phyloP scores from a whole-genome alignment of 306 rosid species.

The Citrullus mucosospermus region DNA sequence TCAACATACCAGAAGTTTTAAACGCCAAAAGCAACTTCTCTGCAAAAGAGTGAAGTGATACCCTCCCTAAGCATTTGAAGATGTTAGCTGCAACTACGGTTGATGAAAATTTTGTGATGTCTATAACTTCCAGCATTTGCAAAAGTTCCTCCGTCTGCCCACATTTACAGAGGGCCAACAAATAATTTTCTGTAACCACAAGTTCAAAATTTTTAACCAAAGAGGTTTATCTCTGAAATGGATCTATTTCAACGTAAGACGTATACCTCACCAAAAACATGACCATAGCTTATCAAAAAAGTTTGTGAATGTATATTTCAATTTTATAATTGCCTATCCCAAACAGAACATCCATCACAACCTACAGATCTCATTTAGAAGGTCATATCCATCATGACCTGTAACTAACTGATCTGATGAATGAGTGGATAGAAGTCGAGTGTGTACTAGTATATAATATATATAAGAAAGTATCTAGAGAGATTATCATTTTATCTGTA shows the following conservation, averaged over 20 bases:
- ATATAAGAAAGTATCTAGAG: not conserved
- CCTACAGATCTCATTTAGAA: not conserved
- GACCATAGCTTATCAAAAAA: not conserved
- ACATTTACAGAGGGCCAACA: slow-evolving; percentile 75
- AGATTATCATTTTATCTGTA: not conserved
- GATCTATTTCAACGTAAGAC: not conserved
- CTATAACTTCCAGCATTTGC: slow-evolving; percentile 45
- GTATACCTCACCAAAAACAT: not conserved
- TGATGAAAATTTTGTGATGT: slow-evolving; percentile 41
- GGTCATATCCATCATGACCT: not conserved
- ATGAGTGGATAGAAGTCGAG: not conserved
- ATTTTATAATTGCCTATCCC: not conserved
- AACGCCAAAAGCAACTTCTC: slow-evolving; percentile 53
- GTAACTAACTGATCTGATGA: not conserved
- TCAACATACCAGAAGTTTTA: slow-evolving; percentile 41
- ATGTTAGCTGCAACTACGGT: slow-evolving; percentile 21
- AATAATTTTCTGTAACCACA: slow-evolving; percentile 55
- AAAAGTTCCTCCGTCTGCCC: slow-evolving; percentile 45
- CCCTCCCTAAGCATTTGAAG: slow-evolving; percentile 66
- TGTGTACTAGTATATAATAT: not conserved
- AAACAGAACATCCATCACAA: not conserved
- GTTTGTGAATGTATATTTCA: not conserved
- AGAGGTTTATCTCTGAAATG: not conserved
- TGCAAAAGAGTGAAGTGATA: slow-evolving; percentile 36
- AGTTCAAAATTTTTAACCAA: slow-evolving; percentile 7